These are phyloP conservation scores for Corinectria fuckeliana DNA, from an alignment of 2,329 filamentous ascomycete species.

Conservation along the genomic window DNA sequence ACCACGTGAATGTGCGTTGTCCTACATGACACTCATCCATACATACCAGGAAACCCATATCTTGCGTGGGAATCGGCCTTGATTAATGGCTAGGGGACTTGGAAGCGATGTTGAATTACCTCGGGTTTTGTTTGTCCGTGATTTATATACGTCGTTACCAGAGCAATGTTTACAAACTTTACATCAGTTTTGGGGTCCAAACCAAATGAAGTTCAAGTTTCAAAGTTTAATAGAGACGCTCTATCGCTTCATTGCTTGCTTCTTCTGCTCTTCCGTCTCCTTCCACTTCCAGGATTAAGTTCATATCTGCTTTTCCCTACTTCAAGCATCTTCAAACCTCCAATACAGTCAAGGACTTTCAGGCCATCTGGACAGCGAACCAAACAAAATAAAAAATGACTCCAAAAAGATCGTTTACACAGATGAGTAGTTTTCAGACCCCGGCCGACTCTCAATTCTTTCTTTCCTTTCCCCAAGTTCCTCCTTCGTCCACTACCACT, in stretches of 20 bases:
- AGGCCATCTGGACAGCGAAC: not conserved
- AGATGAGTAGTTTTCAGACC: not conserved
- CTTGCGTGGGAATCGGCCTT: slow-evolving; percentile 1
- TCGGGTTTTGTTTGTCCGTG: not conserved
- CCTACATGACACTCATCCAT: no score
- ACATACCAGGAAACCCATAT: not conserved
- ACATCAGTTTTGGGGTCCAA: not conserved
- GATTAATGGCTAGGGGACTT: not conserved
- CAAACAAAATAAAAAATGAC: no score
- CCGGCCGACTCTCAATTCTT: not conserved
- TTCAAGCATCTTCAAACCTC: not conserved
- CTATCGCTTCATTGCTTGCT: not conserved
- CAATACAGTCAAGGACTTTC: not conserved
- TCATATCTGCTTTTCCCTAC: not conserved
- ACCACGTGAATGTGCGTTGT: no score
- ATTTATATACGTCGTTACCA: not conserved
- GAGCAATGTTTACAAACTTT: not conserved
- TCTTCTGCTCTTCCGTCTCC: not conserved
- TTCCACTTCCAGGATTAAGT: not conserved
- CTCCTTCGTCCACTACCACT: slow-evolving; percentile 8
- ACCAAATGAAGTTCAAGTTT: not conserved
- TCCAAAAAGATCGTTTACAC: not conserved
- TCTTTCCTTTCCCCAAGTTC: not conserved
- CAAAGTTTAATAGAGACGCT: not conserved
- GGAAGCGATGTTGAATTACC: not conserved